A percentile compares a stretch with the other conserved stretches of the same genome.
Conservation (phyloP, 2,329 filamentous ascomycete species). For the Hypoxylon sp. region DNA sequence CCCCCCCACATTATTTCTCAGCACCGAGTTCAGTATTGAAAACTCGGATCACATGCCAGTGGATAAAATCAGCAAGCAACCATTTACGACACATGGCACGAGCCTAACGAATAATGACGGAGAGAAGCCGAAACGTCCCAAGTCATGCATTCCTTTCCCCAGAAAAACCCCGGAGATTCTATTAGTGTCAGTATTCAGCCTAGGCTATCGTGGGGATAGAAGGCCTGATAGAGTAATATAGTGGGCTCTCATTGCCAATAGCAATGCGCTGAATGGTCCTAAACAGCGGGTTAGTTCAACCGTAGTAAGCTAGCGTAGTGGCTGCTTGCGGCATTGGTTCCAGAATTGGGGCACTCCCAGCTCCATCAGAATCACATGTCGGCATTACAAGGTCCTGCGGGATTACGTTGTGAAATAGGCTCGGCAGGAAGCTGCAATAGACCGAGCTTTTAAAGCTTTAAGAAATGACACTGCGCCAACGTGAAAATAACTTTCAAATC, state of each 20-base stretch:
- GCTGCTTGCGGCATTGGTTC: constrained; percentile 36
- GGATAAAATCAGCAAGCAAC: constrained; percentile 3
- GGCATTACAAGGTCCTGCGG: constrained; percentile 18
- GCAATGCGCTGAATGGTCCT: constrained; percentile 36
- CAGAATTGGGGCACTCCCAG: constrained; percentile 11
- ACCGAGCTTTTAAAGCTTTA: constrained; percentile 35
- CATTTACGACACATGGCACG: constrained; percentile 22
- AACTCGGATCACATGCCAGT: constrained; percentile 38
- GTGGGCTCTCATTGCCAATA: constrained; percentile 40
- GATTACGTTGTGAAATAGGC: constrained; percentile 30
- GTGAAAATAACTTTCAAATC: constrained; percentile 7
- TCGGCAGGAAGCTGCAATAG: constrained; percentile 33
- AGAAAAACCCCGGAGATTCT: constrained; percentile 36
- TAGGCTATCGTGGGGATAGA: constrained; percentile 29
- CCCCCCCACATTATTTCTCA: constrained; percentile 32
- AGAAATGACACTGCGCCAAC: constrained; percentile 21
- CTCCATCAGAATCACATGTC: constrained; percentile 41
- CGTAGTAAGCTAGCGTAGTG: constrained; percentile 24
- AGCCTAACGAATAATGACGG: constrained; percentile 29
- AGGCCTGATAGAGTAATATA: constrained; percentile 7
- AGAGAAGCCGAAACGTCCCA: constrained; percentile 21
- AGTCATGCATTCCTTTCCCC: constrained; percentile 39
- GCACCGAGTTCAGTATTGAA: constrained; percentile 19
- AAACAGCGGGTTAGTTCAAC: constrained; percentile 5
- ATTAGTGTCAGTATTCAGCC: constrained; percentile 17